Evolutionary conservation across 139 green algal genomes (phyloP), one percentile per base, ranked within the genome.

Genomic region (Marvania coccoides): DNA sequence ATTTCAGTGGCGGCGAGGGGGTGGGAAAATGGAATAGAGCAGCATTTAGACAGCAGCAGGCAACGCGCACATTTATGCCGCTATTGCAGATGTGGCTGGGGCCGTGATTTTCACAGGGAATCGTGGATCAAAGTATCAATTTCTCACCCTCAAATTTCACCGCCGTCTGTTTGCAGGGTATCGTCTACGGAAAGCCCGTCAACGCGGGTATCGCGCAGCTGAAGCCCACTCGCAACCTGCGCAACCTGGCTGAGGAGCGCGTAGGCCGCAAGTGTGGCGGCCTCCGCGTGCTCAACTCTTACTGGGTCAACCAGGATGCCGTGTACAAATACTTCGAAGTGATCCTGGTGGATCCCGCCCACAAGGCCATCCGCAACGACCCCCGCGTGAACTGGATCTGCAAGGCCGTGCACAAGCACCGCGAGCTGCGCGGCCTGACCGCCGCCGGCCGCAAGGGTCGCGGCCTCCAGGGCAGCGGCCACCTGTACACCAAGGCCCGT

Each of bases 291-390:
- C 86, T 99, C 45, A 99, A 99, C 90, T 95, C 86, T 2, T 99
- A 99, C 84, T 99, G 95, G 95, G 83, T 99, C 5, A 99, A 99
- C 86, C 83, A 98, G 88, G 95, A 99, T 75, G 97, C 91, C 8
- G 91, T 89, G 54, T 99, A 97, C 93, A 99, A 99, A 86, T 99
- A 98, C 90, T 99, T 90, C 67, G 95, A 99, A 83, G 85, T 99
- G 37, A 96, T 99, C 85, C 72, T 97, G 70, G 84, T 99, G 57
- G 95, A 99, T 83, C 87, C 88, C n/a, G 73, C 79, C 31, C 95
- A 99, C 87, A 91, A 85, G 23, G 84, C 77, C 63, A 91, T 99
- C 66, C 87, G 94, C 74, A 95, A 91, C 70, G 94, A 99, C 65
- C 71, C 94, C n/a, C 86, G 90, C 75, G 90, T 96, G 83, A 99